These are phyloP conservation scores for Zygotorulaspora danielsina DNA, from an alignment of 805 yeast species.

Conservation along the genomic window DNA sequence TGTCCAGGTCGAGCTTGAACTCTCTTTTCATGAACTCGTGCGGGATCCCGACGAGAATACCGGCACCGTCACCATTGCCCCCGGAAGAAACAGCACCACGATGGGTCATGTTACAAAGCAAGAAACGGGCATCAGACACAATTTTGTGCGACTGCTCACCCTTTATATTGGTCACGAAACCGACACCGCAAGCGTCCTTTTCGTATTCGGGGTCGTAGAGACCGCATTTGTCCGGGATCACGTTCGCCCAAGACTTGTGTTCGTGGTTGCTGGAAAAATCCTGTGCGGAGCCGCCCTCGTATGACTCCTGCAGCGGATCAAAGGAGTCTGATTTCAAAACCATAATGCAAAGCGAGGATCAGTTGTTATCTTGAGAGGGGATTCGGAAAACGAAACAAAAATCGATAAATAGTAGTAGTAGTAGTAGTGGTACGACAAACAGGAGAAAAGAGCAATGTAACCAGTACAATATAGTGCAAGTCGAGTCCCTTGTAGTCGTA, in stretches of 20 bases:
- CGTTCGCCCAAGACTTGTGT: constrained; percentile 87
- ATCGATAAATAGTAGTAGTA: not conserved
- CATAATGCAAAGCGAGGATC: constrained; percentile 3
- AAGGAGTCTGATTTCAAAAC: constrained; percentile 25
- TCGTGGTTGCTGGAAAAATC: constrained; percentile 13
- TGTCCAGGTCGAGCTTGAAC: constrained; percentile 63
- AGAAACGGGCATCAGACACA: constrained; percentile 80
- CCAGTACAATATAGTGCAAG: not conserved
- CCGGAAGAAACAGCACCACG: constrained; percentile 97
- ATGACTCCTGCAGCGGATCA: constrained; percentile 30
- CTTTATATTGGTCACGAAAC: constrained; percentile 91
- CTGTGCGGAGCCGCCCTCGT: constrained; percentile 30
- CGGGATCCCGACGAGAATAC: constrained; percentile 88
- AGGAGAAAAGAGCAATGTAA: too few species aligned
- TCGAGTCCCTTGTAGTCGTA: not conserved
- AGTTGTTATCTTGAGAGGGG: not conserved
- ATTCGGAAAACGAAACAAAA: too few species aligned
- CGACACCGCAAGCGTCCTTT: constrained; percentile 98
- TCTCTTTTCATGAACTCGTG: constrained; percentile 83
- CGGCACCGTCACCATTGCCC: constrained; percentile 99
- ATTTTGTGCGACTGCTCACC: constrained; percentile 86
- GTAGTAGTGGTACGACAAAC: too few species aligned
- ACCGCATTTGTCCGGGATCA: constrained; percentile 82
- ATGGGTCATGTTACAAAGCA: constrained; percentile 96
- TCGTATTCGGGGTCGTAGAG: constrained; percentile 91